phyloP scores from a whole-genome alignment of 352 stramenopile species.

The Globisporangium ultimum region DNA sequence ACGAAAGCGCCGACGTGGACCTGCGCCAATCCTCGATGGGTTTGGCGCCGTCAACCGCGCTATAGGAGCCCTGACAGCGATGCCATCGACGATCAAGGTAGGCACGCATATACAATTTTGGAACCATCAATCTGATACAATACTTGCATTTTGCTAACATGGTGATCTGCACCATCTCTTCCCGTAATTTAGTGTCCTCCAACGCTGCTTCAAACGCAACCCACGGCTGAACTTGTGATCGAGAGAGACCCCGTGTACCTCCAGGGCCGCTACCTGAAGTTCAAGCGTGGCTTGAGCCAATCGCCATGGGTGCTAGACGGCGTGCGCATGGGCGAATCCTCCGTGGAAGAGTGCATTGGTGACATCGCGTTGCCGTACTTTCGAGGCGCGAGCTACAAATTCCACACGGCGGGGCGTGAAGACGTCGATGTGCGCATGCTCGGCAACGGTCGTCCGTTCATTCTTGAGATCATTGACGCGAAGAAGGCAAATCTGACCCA shows the following conservation, averaged over 20 bases:
- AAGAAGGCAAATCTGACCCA: conserved; percentile 66
- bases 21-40: conserved; percentile 60
- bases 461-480: conserved; percentile 82
- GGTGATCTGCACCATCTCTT: too few relatives aligned
- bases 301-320: conserved; percentile 90
- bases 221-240: conserved; percentile 36
- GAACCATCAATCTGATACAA: too few relatives aligned
- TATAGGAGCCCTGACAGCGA: conserved; percentile 34
- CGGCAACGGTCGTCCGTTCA: conserved; percentile 91
- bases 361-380: conserved; percentile 69
- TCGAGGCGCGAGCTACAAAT: conserved; percentile 85
- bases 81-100: conserved; percentile 43
- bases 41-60: conserved; percentile 77
- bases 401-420: conserved; percentile 95
- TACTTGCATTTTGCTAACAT: too few relatives aligned
- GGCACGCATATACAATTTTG: too few relatives aligned
- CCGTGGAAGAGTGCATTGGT: conserved; percentile 88
- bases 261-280: conserved; percentile 90
- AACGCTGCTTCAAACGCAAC: conserved; percentile 27
- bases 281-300: conserved; percentile 86
- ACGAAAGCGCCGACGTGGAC: conserved; percentile 66
- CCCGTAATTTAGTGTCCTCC: conserved; percentile 31
- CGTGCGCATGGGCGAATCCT: conserved; percentile 80
- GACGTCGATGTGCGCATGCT: conserved; percentile 98
- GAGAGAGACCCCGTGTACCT: conserved; percentile 87